These are phyloP conservation scores for Aegle marmelos DNA, from an alignment of 345 rosid species.

Conservation along the genomic window DNA sequence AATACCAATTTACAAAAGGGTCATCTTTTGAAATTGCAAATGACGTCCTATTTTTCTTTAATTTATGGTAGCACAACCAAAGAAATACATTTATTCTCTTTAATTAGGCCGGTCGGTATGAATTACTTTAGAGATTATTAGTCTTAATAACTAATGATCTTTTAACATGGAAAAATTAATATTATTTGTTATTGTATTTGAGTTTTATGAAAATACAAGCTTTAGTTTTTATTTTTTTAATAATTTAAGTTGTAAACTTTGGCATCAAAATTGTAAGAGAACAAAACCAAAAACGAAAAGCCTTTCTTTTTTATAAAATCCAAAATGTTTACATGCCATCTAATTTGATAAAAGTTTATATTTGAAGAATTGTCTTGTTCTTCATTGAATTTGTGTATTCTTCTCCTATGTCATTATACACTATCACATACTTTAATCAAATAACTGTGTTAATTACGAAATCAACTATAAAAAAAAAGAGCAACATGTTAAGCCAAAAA, in stretches of 20 bases:
- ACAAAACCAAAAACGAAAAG: neutral
- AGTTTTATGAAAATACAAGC: too few relatives aligned
- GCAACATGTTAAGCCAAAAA: neutral
- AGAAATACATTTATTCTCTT: neutral
- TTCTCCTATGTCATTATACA: neutral
- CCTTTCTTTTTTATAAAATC: neutral
- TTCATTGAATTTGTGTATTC: too few relatives aligned
- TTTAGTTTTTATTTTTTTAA: too few relatives aligned
- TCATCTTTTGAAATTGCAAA: neutral
- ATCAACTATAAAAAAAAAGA: neutral
- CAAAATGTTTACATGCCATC: neutral
- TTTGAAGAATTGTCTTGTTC: too few relatives aligned
- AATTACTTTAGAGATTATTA: neutral
- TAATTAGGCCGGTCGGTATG: neutral
- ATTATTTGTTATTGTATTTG: too few relatives aligned
- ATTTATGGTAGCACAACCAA: neutral
- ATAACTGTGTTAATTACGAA: neutral
- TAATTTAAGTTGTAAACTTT: neutral
- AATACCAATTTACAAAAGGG: conserved; percentile 1
- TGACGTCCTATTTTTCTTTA: neutral
- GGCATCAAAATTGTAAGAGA: neutral
- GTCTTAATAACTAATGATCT: neutral
- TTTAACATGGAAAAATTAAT: too few relatives aligned
- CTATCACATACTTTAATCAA: neutral
- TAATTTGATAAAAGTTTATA: too few relatives aligned